Evolutionary conservation across 1,284 basidiomycete genomes (phyloP).

Genomic region (Pseudozyma hubeiensis): DNA sequence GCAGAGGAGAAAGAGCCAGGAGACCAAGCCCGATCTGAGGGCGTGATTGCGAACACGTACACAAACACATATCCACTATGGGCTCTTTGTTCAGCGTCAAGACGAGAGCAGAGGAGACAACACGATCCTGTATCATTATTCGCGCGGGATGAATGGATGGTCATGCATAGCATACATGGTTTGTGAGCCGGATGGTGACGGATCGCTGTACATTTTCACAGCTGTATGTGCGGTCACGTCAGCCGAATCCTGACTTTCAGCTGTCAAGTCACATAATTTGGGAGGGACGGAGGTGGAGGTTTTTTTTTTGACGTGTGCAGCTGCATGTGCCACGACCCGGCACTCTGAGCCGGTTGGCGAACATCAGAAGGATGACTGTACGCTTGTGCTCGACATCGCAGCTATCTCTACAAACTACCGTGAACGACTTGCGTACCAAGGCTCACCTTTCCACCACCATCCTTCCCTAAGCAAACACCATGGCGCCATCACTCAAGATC

Average conservation of each 20-base stretch:
- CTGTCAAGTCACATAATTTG: neutral
- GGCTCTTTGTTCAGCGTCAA: no score
- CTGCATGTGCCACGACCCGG: no score
- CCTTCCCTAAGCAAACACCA: constrained; percentile 9
- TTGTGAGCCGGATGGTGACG: neutral
- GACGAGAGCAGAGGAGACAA: no score
- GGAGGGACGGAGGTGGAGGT: constrained; percentile 1
- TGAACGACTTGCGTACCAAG: neutral
- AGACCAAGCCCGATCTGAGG: constrained; percentile 40
- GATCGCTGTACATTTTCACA: neutral
- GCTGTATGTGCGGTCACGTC: constrained; percentile 4
- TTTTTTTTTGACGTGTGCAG: constrained; percentile 3
- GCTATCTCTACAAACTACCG: no score
- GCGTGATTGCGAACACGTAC: constrained; percentile 3
- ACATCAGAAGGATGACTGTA: neutral
- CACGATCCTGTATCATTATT: no score
- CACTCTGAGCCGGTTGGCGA: no score
- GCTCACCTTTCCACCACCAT: neutral
- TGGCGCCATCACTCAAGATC: constrained; percentile 64
- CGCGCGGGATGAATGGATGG: neutral
- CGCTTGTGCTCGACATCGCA: no score
- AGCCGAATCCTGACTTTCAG: neutral
- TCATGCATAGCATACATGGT: neutral
- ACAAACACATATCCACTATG: no score
- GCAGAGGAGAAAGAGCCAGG: constrained; percentile 37